Conservation (phyloP, 2,329 filamentous ascomycete species). For the Bisporella sp. region DNA sequence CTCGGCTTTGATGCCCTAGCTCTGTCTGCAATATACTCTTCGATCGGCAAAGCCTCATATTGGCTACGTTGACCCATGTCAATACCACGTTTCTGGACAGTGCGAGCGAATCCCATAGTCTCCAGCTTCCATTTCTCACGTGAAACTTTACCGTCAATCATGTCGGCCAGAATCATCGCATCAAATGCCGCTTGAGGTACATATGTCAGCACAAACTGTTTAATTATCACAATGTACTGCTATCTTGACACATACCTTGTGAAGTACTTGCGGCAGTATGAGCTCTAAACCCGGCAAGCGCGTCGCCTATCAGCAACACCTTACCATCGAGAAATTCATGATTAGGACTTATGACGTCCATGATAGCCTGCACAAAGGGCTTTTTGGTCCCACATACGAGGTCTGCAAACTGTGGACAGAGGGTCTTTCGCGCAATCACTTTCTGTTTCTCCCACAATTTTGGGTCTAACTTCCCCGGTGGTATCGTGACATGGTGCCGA, state of each 20-base stretch:
- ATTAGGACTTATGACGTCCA: constrained; percentile 30
- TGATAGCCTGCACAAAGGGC: constrained; percentile 37
- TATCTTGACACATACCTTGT: too few species aligned
- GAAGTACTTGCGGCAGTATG: constrained; percentile 35
- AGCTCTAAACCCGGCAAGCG: constrained; percentile 36
- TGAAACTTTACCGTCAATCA: constrained; percentile 9
- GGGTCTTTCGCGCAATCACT: constrained; percentile 1
- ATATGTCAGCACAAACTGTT: too few species aligned
- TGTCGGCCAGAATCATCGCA: constrained; percentile 13
- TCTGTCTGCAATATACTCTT: too few species aligned
- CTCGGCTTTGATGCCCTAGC: too few species aligned
- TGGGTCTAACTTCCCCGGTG: constrained; percentile 11
- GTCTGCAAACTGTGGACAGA: constrained; percentile 18
- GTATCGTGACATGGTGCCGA: constrained; percentile 18
- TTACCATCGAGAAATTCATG: constrained; percentile 31
- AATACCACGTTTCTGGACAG: not conserved
- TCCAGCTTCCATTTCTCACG: constrained; percentile 4
- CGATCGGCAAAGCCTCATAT: not conserved
- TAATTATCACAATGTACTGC: too few species aligned
- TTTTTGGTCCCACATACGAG: constrained; percentile 32
- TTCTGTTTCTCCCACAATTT: constrained; percentile 12
- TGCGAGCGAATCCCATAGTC: constrained; percentile 7
- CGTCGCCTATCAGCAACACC: constrained; percentile 34
- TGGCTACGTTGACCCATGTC: not conserved
- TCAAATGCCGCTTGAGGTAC: constrained; percentile 31